Evolutionary conservation across 371 early-diverging fungal species (phyloP).

Genomic region (Mucor indicus): DNA sequence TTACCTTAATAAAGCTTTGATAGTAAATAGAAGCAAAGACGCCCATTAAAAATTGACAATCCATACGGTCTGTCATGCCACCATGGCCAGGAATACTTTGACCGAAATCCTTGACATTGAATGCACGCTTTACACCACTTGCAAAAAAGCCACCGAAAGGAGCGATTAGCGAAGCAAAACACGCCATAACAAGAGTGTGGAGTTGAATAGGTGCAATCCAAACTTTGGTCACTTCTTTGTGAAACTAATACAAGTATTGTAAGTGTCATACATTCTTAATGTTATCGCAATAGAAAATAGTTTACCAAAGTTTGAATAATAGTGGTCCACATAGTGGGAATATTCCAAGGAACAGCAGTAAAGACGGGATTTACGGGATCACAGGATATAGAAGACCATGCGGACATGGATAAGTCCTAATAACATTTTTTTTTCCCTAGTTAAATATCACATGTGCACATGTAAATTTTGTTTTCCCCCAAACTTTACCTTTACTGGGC

Average conservation of each 20-base stretch:
- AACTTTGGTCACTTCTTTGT: slow-evolving; percentile 23
- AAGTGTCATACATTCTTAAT: no score
- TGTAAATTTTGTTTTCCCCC: neutral
- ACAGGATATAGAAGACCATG: slow-evolving; percentile 43
- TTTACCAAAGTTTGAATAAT: slow-evolving; percentile 28
- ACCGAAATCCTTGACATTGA: slow-evolving; percentile 98
- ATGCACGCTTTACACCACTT: slow-evolving; percentile 96
- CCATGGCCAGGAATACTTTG: slow-evolving; percentile 98
- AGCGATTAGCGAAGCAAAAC: slow-evolving; percentile 96
- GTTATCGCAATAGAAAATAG: neutral
- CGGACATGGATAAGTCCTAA: slow-evolving; percentile 44
- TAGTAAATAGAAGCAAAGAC: slow-evolving; percentile 93
- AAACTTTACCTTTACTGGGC: slow-evolving; percentile 67
- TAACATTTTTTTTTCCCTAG: neutral
- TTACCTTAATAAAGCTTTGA: slow-evolving; percentile 80
- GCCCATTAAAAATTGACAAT: slow-evolving; percentile 98
- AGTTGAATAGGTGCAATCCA: slow-evolving; percentile 82
- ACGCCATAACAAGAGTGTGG: slow-evolving; percentile 87
- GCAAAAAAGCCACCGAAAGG: slow-evolving; percentile 99
- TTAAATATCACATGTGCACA: slow-evolving; percentile 1
- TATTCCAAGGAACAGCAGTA: slow-evolving; percentile 38
- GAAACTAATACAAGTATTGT: no score
- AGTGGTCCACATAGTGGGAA: slow-evolving; percentile 24
- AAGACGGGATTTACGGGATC: slow-evolving; percentile 50
- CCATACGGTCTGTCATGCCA: slow-evolving; percentile 98